phyloP scores from a whole-genome alignment of 768 basidiomycete species.

The Suillus subalutaceus region DNA sequence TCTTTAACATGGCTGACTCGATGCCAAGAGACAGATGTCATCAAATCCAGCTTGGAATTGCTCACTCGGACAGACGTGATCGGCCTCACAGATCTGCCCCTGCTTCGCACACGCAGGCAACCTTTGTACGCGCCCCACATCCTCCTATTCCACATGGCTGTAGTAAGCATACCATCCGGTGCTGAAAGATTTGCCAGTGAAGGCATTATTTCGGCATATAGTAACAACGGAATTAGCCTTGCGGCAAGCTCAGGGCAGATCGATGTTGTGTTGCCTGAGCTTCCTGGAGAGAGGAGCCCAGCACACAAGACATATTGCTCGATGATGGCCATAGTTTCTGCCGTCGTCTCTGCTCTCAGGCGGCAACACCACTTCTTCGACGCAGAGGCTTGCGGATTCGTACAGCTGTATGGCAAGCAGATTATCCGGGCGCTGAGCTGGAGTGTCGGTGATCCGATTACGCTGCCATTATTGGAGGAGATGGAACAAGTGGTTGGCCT shows the following conservation, averaged over 20 bases:
- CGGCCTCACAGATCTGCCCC: constrained; percentile 66
- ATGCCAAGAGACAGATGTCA: constrained; percentile 80
- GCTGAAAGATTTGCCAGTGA: constrained; percentile 87
- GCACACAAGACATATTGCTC: constrained; percentile 82
- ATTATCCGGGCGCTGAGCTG: constrained; percentile 77
- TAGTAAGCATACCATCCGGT: constrained; percentile 73
- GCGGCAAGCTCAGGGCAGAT: constrained; percentile 79
- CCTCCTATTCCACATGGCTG: constrained; percentile 83
- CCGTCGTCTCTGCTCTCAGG: constrained; percentile 64
- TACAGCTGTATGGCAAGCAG: constrained; percentile 84
- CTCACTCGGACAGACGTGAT: constrained; percentile 69
- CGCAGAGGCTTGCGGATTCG: constrained; percentile 81
- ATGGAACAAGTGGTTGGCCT: constrained; percentile 78
- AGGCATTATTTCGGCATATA: constrained; percentile 80
- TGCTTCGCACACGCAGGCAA: constrained; percentile 63
- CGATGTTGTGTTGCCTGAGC: constrained; percentile 64
- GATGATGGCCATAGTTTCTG: constrained; percentile 80
- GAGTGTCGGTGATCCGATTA: constrained; percentile 81
- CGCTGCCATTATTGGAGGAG: constrained; percentile 78
- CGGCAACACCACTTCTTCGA: constrained; percentile 78
- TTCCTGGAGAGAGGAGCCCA: constrained; percentile 76
- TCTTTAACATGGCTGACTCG: constrained; percentile 77
- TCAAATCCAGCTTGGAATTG: constrained; percentile 74
- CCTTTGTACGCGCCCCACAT: constrained; percentile 78
- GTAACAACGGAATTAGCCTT: constrained; percentile 76